These are phyloP conservation scores for Geranium incanum DNA, from an alignment of 441 rosid species.

Conservation along the genomic window DNA sequence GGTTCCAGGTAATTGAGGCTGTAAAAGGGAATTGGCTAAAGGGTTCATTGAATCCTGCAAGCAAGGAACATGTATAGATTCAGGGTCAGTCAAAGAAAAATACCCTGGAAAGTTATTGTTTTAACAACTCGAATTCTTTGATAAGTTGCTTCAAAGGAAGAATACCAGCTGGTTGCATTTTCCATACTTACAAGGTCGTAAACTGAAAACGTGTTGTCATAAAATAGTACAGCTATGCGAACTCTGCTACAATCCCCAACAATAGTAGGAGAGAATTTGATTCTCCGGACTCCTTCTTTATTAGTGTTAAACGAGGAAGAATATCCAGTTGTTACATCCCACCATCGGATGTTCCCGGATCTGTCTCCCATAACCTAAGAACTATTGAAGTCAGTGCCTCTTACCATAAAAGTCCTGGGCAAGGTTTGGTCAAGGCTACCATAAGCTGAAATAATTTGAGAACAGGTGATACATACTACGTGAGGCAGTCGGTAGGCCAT, in stretches of 20 bases:
- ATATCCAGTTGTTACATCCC: constrained; percentile 97
- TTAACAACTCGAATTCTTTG: no score
- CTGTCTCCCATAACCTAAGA: constrained; percentile 98
- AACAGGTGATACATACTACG: constrained; percentile 56
- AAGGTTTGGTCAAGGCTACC: constrained; percentile 14
- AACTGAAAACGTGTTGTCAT: constrained; percentile 89
- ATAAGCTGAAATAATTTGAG: constrained; percentile 16
- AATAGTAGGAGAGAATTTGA: constrained; percentile 94
- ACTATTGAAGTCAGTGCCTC: constrained; percentile 23
- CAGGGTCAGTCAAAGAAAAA: constrained; percentile 16
- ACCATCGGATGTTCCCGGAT: constrained; percentile 95
- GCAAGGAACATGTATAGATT: constrained; percentile 18
- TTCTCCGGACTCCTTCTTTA: constrained; percentile 86
- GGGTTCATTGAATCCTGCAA: constrained; percentile 92
- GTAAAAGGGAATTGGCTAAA: constrained; percentile 85
- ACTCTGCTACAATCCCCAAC: constrained; percentile 92
- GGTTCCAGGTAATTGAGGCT: constrained; percentile 94
- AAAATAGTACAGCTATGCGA: constrained; percentile 88
- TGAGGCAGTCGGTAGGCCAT: constrained; percentile 99
- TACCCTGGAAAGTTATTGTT: not conserved
- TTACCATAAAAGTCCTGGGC: constrained; percentile 19
- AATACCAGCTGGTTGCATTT: constrained; percentile 12
- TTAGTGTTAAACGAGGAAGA: constrained; percentile 91
- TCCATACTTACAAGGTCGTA: constrained; percentile 78
- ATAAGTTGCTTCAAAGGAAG: not conserved